Base-by-base conservation (phyloP, 306 rosid species). In the Albizia julibrissin region DNA sequence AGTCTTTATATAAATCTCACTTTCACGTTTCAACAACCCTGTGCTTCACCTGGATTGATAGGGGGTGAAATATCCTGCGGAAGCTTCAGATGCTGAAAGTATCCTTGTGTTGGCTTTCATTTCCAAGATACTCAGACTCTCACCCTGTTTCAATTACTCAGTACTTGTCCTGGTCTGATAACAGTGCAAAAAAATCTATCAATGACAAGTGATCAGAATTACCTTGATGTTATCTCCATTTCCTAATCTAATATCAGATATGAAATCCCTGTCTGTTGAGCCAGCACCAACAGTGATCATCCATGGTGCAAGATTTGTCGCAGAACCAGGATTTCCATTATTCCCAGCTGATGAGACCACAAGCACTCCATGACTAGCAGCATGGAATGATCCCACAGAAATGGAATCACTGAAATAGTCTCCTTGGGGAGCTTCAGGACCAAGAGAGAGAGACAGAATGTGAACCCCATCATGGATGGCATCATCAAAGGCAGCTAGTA, bases 21-120 rank as follows among this genome's bases (percentile, higher is more conserved):
- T 69, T 59, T 86, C 77, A 76, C 15, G 71, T 21, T 87, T 74
- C 80, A 86, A 40, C 44, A 91, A 93, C 95, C 96, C 90, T 93
- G 83, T 81, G 88, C 91, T 87, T 93, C 97, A 93, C 97, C 97
- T 93, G 97, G 97, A 93, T 93, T 93, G 96, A 80, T 91, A 91
- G 42, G 97, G 92, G 81, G 97, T 93, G 72, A 93, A 93, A 69
- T 88, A 93, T 86, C 97, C 97, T 54, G 90, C 96, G 73, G 29
- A 77, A 71, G 93, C 95, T 81, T 75, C 86, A 18, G 97, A 87
- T 34, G 91, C 97, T 3, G 95, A 85, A 79, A 93, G 90, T 82
- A 90, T 84, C 62, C 91, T 87, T 27, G 91, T 77, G 15, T 95
- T 84, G 69, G 81, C 89, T 58, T 90, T 89, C 97, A 91, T 90